Conservation (phyloP, 1,284 basidiomycete genomes). For the Grifola frondosa region DNA sequence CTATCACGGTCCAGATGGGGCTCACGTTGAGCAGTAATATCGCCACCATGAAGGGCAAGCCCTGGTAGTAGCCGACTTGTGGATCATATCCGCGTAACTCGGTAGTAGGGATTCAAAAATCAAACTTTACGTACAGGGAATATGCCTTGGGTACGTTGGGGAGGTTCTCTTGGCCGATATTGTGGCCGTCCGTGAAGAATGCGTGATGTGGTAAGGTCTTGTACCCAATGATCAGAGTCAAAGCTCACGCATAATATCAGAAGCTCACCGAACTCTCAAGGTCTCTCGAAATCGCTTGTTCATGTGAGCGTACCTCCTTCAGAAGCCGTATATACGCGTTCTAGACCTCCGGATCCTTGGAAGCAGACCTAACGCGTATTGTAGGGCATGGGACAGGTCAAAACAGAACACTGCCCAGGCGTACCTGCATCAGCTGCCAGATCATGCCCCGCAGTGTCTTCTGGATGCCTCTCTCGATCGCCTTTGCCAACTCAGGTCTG, state of each 20-base stretch:
- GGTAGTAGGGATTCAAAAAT: constrained; percentile 10
- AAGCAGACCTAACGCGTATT: constrained; percentile 60
- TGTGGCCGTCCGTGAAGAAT: constrained; percentile 89
- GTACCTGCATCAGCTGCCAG: constrained; percentile 90
- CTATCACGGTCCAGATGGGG: constrained; percentile 4
- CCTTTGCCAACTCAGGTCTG: constrained; percentile 79
- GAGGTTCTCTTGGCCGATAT: constrained; percentile 91
- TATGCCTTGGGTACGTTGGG: constrained; percentile 98
- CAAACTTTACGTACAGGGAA: constrained; percentile 60
- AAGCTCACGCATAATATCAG: constrained; percentile 1
- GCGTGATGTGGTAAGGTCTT: constrained; percentile 95
- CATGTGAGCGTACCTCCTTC: constrained; percentile 82
- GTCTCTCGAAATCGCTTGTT: constrained; percentile 91
- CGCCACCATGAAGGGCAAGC: constrained; percentile 92
- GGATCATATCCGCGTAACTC: constrained; percentile 71
- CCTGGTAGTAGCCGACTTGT: constrained; percentile 97
- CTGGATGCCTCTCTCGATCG: constrained; percentile 92
- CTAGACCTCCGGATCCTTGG: constrained; percentile 88
- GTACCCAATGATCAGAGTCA: constrained; percentile 6
- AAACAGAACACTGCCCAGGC: constrained; percentile 7
- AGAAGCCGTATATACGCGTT: constrained; percentile 81
- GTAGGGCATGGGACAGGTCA: background rate
- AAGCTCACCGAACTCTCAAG: constrained; percentile 60
- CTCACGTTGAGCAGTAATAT: constrained; percentile 87
- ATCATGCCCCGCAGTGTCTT: constrained; percentile 86